Evolutionary conservation across 2,329 filamentous ascomycete species (phyloP).

Genomic region (Fusarium sp.): DNA sequence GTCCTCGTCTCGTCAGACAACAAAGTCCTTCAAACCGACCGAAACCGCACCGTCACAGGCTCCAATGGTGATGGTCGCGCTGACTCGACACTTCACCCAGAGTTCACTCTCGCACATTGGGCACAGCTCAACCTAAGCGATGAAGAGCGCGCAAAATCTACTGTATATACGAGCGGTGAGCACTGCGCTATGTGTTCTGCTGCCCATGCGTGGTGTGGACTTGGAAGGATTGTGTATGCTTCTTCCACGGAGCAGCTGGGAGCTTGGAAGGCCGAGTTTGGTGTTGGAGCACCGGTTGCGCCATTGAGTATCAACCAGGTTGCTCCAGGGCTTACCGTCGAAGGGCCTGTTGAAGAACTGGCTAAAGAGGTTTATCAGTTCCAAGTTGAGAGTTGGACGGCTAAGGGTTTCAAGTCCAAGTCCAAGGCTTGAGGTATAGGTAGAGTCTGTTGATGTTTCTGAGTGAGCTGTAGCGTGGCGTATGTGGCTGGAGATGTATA

Average conservation of each 20-base stretch:
- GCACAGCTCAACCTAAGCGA: constrained; percentile 50
- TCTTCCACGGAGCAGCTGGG: constrained; percentile 45
- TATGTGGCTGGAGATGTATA: background rate
- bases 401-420: constrained; percentile 24
- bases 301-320: constrained; percentile 46
- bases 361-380: constrained; percentile 45
- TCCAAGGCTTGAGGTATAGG: constrained; percentile 11
- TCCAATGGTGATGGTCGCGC: constrained; percentile 36
- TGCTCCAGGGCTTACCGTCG: constrained; percentile 42
- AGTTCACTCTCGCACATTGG: constrained; percentile 52
- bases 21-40: constrained; percentile 46
- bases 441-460: background rate
- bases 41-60: constrained; percentile 49
- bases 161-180: constrained; percentile 52
- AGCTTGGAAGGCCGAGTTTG: constrained; percentile 46
- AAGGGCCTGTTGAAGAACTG: constrained; percentile 46
- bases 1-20: constrained; percentile 47
- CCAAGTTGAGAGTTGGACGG: constrained; percentile 39
- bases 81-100: constrained; percentile 50
- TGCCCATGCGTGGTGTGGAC: constrained; percentile 49
- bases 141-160: constrained; percentile 52
- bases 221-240: constrained; percentile 50
- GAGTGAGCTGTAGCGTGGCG: background rate
- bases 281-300: constrained; percentile 33
- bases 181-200: constrained; percentile 53